phyloP scores from a whole-genome alignment of 2,329 filamentous ascomycete genomes.

The Alternaria ethzedia region DNA sequence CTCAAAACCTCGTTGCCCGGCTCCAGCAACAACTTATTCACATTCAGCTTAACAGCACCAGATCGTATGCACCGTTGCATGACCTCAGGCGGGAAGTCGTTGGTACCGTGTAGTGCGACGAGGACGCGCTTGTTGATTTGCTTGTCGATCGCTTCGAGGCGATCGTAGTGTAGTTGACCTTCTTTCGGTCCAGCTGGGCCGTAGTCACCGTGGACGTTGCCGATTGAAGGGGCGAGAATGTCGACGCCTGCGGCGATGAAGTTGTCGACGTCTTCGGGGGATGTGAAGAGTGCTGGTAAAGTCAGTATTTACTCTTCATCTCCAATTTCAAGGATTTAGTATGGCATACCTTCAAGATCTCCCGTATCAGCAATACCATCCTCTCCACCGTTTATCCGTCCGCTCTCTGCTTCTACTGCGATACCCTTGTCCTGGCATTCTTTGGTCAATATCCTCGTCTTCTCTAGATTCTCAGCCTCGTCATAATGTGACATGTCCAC shows the following conservation, averaged over 20 bases:
- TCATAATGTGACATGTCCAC: constrained; percentile 78
- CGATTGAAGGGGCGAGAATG: constrained; percentile 75
- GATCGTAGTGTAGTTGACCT: constrained; percentile 42
- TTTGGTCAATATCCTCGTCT: constrained; percentile 65
- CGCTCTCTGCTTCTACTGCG: constrained; percentile 72
- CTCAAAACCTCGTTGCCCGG: constrained; percentile 53
- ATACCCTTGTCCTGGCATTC: constrained; percentile 70
- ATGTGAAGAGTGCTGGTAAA: constrained; percentile 61
- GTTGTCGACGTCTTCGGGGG: constrained; percentile 69
- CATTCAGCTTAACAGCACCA: constrained; percentile 64
- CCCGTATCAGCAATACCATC: constrained; percentile 74
- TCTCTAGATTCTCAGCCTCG: constrained; percentile 71
- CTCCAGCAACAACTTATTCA: constrained; percentile 61
- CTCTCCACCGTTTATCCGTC: constrained; percentile 73
- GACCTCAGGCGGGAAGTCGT: constrained; percentile 59
- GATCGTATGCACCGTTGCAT: constrained; percentile 59
- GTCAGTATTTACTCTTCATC: background rate
- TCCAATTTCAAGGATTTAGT: no score
- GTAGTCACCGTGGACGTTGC: constrained; percentile 78
- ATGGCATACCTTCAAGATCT: constrained; percentile 59
- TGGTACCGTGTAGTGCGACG: constrained; percentile 64
- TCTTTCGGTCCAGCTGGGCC: constrained; percentile 61
- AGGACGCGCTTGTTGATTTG: constrained; percentile 51
- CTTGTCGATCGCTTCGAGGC: constrained; percentile 37
- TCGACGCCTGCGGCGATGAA: constrained; percentile 75